Base-by-base conservation (phyloP, 2,329 filamentous ascomycete species). In the Endocalyx cinctus region DNA sequence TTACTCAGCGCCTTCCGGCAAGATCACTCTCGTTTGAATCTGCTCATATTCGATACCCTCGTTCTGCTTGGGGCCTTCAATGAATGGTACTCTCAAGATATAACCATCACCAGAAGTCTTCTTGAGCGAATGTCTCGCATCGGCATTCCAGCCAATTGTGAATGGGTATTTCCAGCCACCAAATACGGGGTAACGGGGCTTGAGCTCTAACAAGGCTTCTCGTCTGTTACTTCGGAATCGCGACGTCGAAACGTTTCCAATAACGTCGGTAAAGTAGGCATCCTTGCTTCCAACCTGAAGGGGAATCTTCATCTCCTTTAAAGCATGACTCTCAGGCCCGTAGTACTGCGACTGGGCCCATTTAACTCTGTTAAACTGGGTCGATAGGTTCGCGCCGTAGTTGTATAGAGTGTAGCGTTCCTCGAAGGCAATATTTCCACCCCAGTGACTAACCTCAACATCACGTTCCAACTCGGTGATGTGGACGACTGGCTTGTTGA, bases 101-200 rank as follows among this genome's bases (percentile, higher is more conserved):
- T 87, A 94, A n/a, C 78, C 75, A 39, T 87, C 79, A 17, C 72
- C 73, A 28, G 70, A 65, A 26, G 75, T 70, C 48, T 70, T 77
- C 50, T 87, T 81, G 46, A 98, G 59, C 58, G 86, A 92, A 37
- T 76, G 77, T 51, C 79, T 79, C 17, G 94, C 72, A 46, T 94
- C 79, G 33, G 85, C 82, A 66, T 97, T 94, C 92, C 92, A 98
- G 47, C 92, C 92, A 37, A 97, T 81, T 38, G 84, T 87, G 70
- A 97, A 98, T 46, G 86, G 92, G 64, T 96, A 97, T 63, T 94
- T 95, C 92, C 92, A 98, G 40, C 87, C 88, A 39, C 92, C 92
- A 52, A 96, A 98, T 16, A 98, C 62, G n/a, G 92, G 92, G 62
- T 94, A 98, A 33, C 92, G 79, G 14, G 92, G 92, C 70, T 89